Percentiles rank a stretch among this genome's conserved stretches.
Evolutionary conservation across 2,329 filamentous ascomycete genomes (phyloP).

Genomic region (Capronia americana): DNA sequence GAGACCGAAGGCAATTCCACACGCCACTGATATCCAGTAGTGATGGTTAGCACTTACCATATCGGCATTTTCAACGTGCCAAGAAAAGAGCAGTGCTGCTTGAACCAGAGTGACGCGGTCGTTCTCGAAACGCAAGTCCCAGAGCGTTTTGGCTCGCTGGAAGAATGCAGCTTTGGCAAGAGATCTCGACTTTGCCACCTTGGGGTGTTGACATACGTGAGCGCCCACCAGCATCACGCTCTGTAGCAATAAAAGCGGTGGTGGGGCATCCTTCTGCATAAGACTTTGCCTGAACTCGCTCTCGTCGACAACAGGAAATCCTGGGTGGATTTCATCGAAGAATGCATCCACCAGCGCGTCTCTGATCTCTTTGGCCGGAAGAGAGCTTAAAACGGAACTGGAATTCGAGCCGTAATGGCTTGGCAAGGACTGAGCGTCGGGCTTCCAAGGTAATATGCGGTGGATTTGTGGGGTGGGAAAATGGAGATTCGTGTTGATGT

Average conservation of each 20-base stretch:
- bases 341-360: constrained; percentile 59
- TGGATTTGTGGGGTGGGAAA: constrained; percentile 18
- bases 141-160: constrained; percentile 59
- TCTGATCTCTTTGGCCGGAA: constrained; percentile 20
- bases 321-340: constrained; percentile 59
- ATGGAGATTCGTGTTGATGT: constrained; percentile 11
- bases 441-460: constrained; percentile 13
- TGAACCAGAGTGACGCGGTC: constrained; percentile 63
- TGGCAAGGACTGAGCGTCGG: not conserved
- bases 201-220: constrained; percentile 53
- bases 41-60: constrained; percentile 62
- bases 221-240: constrained; percentile 60
- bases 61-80: constrained; percentile 63
- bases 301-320: constrained; percentile 61
- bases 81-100: constrained; percentile 61
- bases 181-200: constrained; percentile 47
- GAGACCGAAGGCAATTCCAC: constrained; percentile 59
- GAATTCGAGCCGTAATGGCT: not conserved
- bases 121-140: constrained; percentile 61
- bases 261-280: constrained; percentile 52
- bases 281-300: constrained; percentile 60
- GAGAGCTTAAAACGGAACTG: not conserved
- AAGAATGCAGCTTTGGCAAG: constrained; percentile 58
- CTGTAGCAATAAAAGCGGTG: constrained; percentile 59
- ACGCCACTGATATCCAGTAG: constrained; percentile 61